These are phyloP conservation scores for Astrothelium macrocarpum DNA, from an alignment of 495 filamentous ascomycete genomes.

Conservation along the genomic window DNA sequence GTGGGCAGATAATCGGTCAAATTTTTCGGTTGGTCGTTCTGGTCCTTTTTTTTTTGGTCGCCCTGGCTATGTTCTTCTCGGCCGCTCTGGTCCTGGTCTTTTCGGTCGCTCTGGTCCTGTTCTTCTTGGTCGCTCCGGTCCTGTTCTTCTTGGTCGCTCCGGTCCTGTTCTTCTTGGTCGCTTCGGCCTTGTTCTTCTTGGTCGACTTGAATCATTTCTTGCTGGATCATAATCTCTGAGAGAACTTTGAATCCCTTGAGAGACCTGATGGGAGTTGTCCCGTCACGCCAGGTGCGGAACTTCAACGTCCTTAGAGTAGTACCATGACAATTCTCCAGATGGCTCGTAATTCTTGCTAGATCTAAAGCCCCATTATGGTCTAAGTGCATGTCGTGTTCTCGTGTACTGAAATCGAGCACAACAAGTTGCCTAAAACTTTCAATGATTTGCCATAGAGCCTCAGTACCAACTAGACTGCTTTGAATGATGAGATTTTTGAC, in stretches of 20 bases:
- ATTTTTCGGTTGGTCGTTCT: not conserved
- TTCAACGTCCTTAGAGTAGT: not conserved
- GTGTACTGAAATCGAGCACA: not conserved
- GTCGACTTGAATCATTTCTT: not conserved
- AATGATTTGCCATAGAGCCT: not conserved
- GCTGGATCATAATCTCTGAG: not conserved
- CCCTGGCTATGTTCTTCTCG: not conserved
- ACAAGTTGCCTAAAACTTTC: not conserved
- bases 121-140: not conserved
- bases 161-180: not conserved
- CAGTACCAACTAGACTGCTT: not conserved
- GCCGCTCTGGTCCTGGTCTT: too few relatives aligned
- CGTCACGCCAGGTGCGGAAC: not conserved
- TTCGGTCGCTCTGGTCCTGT: not conserved
- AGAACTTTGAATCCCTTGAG: not conserved
- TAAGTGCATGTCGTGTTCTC: not conserved
- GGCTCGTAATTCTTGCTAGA: not conserved
- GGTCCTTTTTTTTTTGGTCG: not conserved
- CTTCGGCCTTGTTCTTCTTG: not conserved
- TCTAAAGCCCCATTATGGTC: not conserved
- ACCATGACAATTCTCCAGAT: not conserved
- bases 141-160: not conserved
- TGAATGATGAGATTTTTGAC: not conserved
- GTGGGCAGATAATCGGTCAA: not conserved
- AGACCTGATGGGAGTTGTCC: not conserved